Evolutionary conservation across 331 rosid species (phyloP).

Genomic region (Acacia concinna): DNA sequence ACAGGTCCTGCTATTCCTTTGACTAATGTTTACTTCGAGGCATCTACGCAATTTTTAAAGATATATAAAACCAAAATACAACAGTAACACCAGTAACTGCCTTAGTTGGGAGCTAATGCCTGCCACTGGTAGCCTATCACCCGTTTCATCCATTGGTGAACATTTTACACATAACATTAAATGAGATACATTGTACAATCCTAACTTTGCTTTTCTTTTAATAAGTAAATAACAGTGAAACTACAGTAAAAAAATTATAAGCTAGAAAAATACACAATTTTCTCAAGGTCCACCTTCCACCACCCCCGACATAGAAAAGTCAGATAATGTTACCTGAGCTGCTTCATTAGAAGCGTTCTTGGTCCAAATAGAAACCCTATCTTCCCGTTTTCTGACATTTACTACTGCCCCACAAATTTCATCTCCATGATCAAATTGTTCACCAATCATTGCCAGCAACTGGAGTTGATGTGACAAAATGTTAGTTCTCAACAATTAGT

Average conservation of each 20-base stretch:
- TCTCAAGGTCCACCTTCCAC: not conserved
- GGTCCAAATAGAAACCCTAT: constrained; percentile 77
- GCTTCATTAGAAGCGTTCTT: constrained; percentile 81
- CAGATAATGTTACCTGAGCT: constrained; percentile 74
- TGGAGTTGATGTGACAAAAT: constrained; percentile 26
- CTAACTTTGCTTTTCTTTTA: not conserved
- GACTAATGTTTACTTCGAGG: not conserved
- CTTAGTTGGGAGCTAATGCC: not conserved
- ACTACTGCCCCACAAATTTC: constrained; percentile 98
- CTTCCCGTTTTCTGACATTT: constrained; percentile 60
- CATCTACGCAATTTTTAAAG: not conserved
- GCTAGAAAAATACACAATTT: not conserved
- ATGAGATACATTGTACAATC: not conserved
- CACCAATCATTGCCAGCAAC: constrained; percentile 98
- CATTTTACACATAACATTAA: not conserved
- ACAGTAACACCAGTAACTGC: not conserved
- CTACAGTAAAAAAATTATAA: not conserved
- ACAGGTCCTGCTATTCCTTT: not conserved
- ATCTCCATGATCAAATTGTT: constrained; percentile 95
- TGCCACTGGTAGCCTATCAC: not conserved
- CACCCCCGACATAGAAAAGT: not conserved
- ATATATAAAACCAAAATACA: not conserved
- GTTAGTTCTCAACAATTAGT: not conserved
- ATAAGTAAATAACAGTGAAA: not conserved
- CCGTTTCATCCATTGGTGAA: not conserved